Evolutionary conservation across 768 basidiomycete genomes (phyloP), one percentile per base, ranked within the genome.

Genomic region (Hortiboletus campestris): DNA sequence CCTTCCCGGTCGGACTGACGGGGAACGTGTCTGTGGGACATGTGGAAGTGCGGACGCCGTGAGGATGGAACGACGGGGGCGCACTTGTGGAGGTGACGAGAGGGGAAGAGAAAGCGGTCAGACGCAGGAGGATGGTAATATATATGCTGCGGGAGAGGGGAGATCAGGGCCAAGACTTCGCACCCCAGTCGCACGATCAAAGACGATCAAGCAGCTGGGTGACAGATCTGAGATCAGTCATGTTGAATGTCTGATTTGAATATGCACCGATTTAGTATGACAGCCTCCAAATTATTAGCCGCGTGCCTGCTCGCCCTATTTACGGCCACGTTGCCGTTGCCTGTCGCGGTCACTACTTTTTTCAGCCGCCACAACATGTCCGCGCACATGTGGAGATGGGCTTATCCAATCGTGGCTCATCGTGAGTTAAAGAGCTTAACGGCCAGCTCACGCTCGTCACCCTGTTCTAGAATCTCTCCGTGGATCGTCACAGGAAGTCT

Each of bases 1-100:
- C 81, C 75, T 70, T 88, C 85, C 62, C 83, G 74, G 56, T 84
- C 83, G 32, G 76, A 69, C 61, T 79, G 83, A 62, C 85, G 85
- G 57, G 83, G 78, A 32, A 80, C 70, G 64, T 84, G 84, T 69
- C 86, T 74, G 63, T 77, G 78, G 63, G 87, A 80, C 85, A 86
- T 85, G 70, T 69, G 53, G 19, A 10, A 54, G 60, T 49, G 57
- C 59, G 59, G 65, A 57, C 70, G 46, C 57, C 62, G 54, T 54
- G 59, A 66, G 65, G 63, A 22, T 36, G 7, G 44, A 16, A 51
- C 62, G 55, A 62, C 55, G 62, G 59, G 59, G 62, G 57, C 51
- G 61, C 69, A 68, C 55, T 65, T 67, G 60, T 60, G 68, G 59
- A 58, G 65, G 67, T 67, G 73, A 71, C 69, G 68, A 68, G 74